Evolutionary conservation across 495 filamentous ascomycete genomes (phyloP).

Genomic region (Neurospora tetrasperma): DNA sequence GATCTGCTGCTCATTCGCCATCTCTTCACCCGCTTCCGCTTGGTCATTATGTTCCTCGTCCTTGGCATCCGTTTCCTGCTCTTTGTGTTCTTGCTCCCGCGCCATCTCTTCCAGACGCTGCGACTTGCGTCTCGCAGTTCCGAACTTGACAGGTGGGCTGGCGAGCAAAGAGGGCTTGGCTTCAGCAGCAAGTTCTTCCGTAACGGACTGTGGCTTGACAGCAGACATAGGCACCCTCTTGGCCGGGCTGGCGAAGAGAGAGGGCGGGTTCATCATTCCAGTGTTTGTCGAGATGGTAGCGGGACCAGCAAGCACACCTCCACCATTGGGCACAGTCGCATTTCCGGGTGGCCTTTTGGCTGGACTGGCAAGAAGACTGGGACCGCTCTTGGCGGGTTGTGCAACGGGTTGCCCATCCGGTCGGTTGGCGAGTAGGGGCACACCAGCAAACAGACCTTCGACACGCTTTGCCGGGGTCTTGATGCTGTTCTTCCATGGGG

Average conservation of each 20-base stretch:
- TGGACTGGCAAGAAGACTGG: not conserved
- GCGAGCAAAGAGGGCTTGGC: conserved; percentile 29
- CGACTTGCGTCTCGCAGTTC: not conserved
- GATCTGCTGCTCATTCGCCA: not conserved
- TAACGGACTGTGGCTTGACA: not conserved
- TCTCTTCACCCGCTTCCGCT: not conserved
- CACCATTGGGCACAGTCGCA: not conserved
- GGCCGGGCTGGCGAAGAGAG: not conserved
- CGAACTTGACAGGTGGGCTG: not conserved
- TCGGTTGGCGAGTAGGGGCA: not conserved
- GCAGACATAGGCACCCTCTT: not conserved
- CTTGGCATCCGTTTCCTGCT: not conserved
- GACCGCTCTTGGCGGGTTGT: not conserved
- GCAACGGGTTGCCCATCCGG: conserved; percentile 3
- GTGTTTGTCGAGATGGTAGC: not conserved
- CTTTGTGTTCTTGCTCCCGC: not conserved
- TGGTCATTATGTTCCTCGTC: not conserved
- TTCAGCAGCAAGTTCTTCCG: not conserved
- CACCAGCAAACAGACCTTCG: conserved; percentile 13
- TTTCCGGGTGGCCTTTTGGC: not conserved
- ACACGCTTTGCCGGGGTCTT: conserved; percentile 37
- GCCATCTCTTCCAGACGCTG: conserved; percentile 1
- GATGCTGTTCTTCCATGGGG: conserved; percentile 40
- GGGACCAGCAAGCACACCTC: not conserved
- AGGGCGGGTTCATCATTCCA: not conserved